phyloP scores from a whole-genome alignment of 139 green algal genomes.

The Zygnema circumcarinatum region DNA sequence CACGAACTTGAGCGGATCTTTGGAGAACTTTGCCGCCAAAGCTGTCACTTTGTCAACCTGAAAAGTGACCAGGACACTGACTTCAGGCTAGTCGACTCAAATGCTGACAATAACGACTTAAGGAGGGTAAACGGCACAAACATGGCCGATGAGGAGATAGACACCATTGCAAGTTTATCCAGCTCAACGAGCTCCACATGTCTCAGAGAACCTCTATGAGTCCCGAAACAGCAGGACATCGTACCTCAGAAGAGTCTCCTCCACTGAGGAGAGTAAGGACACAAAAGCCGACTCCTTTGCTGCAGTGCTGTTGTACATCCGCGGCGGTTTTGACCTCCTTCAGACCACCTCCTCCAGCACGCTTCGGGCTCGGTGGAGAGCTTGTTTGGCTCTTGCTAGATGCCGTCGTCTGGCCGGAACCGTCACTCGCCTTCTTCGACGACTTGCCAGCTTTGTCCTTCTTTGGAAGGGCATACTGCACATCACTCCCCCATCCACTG shows the following conservation, averaged over 20 bases:
- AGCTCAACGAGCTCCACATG: neutral
- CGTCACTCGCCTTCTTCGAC: neutral
- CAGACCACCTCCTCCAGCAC: neutral
- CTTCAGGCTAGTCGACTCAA: neutral
- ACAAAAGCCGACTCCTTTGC: slow-evolving; percentile 5
- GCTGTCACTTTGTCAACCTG: slow-evolving; percentile 5
- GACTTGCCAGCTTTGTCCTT: slow-evolving; percentile 5
- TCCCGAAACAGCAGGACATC: too few species aligned
- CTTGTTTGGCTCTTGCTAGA: neutral
- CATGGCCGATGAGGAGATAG: neutral
- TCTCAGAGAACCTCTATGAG: too few species aligned
- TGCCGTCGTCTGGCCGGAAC: neutral
- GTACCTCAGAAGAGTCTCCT: too few species aligned
- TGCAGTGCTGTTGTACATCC: slow-evolving; percentile 11
- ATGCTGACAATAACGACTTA: neutral
- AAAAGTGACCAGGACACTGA: neutral
- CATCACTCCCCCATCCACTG: neutral
- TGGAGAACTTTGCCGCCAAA: slow-evolving; percentile 1
- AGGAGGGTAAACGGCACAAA: neutral
- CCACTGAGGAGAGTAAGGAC: neutral
- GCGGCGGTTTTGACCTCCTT: neutral
- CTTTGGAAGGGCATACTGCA: slow-evolving; percentile 46
- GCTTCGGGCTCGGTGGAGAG: neutral
- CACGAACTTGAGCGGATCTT: slow-evolving; percentile 30
- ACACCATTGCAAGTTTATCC: neutral